Percentiles rank a stretch among this genome's conserved stretches.
phyloP scores from a whole-genome alignment of 805 yeast genomes.

The Phaffomyces thermotolerans region DNA sequence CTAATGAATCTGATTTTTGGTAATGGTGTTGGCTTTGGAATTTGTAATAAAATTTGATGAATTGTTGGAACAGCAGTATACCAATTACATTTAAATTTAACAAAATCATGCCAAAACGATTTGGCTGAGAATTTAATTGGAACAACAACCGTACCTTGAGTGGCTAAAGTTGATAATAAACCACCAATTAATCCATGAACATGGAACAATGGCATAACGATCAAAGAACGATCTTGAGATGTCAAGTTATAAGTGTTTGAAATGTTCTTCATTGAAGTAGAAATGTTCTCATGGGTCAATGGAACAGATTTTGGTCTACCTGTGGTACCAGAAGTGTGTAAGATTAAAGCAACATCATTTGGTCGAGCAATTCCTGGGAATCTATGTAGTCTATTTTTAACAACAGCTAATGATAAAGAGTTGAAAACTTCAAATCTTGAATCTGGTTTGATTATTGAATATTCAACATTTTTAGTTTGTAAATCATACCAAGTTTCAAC shows the following conservation, averaged over 20 bases:
- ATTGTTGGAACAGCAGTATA: conserved; percentile 75
- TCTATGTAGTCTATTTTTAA: conserved; percentile 22
- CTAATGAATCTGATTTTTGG: conserved; percentile 60
- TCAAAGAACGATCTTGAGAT: conserved; percentile 43
- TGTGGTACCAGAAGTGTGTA: conserved; percentile 73
- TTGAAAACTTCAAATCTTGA: conserved; percentile 21
- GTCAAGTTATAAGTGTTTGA: conserved; percentile 48
- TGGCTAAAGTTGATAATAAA: conserved; percentile 48
- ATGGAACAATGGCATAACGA: conserved; percentile 75
- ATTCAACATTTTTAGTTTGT: conserved; percentile 36
- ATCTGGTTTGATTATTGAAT: conserved; percentile 25
- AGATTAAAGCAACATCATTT: conserved; percentile 52
- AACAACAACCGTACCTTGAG: conserved; percentile 55
- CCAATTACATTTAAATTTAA: conserved; percentile 49
- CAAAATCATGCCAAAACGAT: conserved; percentile 53
- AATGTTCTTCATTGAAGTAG: conserved; percentile 53
- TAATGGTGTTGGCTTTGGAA: conserved; percentile 39
- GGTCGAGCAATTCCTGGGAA: conserved; percentile 40
- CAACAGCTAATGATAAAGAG: conserved; percentile 25
- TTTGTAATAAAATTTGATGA: conserved; percentile 55
- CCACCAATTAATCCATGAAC: conserved; percentile 72
- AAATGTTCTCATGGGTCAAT: conserved; percentile 54
- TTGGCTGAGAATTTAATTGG: conserved; percentile 58
- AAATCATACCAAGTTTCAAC: conserved; percentile 46
- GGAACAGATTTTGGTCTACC: conserved; percentile 76